These are phyloP conservation scores for Penicillium sp. DNA, from an alignment of 2,329 filamentous ascomycete genomes.

Conservation along the genomic window DNA sequence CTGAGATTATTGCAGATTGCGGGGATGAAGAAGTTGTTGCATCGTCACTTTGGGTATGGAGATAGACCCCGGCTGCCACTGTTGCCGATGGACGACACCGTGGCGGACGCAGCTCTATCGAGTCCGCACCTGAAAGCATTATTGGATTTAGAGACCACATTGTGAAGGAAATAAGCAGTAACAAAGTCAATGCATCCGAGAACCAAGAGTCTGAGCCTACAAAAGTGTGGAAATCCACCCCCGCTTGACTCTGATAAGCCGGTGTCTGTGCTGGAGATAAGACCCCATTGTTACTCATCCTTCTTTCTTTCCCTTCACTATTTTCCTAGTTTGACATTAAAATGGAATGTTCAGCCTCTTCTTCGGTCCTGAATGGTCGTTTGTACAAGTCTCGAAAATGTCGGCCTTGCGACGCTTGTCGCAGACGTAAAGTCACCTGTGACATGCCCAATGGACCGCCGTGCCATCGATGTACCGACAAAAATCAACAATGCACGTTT, in stretches of 20 bases:
- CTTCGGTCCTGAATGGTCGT: not conserved
- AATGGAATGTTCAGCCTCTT: not conserved
- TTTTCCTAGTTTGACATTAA: not conserved
- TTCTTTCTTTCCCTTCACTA: not conserved
- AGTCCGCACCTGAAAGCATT: not conserved
- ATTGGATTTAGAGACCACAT: not conserved
- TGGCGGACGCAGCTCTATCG: not conserved
- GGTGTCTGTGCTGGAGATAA: not conserved
- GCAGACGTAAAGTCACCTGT: conserved; percentile 1
- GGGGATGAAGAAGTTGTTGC: not conserved
- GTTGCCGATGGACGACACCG: not conserved
- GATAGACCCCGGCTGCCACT: not conserved
- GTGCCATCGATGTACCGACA: not conserved
- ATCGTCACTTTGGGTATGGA: conserved; percentile 1
- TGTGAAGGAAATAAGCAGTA: not conserved
- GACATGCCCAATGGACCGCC: conserved; percentile 2
- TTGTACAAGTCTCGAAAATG: not conserved
- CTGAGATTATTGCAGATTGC: not conserved
- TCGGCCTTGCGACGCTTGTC: not conserved
- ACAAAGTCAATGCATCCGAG: too few species aligned
- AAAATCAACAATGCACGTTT: not conserved
- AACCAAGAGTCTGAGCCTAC: too few species aligned
- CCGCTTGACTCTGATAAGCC: too few species aligned
- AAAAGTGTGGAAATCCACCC: too few species aligned
- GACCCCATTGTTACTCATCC: not conserved